Evolutionary conservation across 805 yeast species (phyloP).

Genomic region (Kazachstania martiniae): DNA sequence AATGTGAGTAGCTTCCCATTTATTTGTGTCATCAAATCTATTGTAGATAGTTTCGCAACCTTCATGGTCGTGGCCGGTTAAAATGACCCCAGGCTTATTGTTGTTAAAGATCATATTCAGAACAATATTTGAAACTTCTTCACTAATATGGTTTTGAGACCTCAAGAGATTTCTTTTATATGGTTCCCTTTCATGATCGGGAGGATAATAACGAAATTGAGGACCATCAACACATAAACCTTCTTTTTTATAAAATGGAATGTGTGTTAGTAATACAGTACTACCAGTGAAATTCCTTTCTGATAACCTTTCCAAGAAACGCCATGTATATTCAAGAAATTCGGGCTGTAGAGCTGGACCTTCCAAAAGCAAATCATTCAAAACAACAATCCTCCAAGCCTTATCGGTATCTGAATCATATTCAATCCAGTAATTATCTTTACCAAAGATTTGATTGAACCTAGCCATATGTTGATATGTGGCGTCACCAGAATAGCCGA

Average conservation of each 20-base stretch:
- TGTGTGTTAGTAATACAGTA: constrained; percentile 76
- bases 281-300: constrained; percentile 57
- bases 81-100: constrained; percentile 60
- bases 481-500: constrained; percentile 92
- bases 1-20: constrained; percentile 37
- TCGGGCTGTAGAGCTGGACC: constrained; percentile 80
- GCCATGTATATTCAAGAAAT: constrained; percentile 57
- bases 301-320: constrained; percentile 53
- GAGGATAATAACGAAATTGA: constrained; percentile 46
- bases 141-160: constrained; percentile 76
- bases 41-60: constrained; percentile 75
- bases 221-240: constrained; percentile 90
- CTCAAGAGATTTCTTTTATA: constrained; percentile 61
- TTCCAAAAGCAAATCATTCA: constrained; percentile 75
- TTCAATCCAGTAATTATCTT: constrained; percentile 73
- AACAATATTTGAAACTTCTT: constrained; percentile 55
- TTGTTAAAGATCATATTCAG: constrained; percentile 62
- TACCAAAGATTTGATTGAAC: constrained; percentile 65
- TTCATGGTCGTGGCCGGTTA: constrained; percentile 94
- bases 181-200: constrained; percentile 44
- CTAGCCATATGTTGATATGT: constrained; percentile 85
- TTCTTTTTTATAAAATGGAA: constrained; percentile 72
- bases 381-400: constrained; percentile 83
- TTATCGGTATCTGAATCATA: constrained; percentile 50
- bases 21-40: constrained; percentile 29